These are phyloP conservation scores for Cryoendolithus antarcticus DNA, from an alignment of 2,329 filamentous ascomycete genomes.

Conservation along the genomic window DNA sequence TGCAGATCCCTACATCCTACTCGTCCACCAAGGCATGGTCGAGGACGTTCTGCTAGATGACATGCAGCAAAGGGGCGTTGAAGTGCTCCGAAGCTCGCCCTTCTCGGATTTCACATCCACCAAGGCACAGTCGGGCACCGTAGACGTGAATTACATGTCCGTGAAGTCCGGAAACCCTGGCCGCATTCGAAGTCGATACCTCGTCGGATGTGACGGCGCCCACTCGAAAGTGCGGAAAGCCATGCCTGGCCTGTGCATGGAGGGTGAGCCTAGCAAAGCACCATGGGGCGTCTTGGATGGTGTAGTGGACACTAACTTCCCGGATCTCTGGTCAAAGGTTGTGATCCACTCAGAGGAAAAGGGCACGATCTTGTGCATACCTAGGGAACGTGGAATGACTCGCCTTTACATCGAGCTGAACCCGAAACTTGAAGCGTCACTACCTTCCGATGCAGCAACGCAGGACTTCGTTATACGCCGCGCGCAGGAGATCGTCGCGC, in stretches of 20 bases:
- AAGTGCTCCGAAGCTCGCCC: slow-evolving; percentile 50
- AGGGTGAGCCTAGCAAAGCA: slow-evolving; percentile 40
- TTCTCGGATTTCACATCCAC: slow-evolving; percentile 40
- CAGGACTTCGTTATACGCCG: slow-evolving; percentile 60
- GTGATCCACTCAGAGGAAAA: slow-evolving; percentile 54
- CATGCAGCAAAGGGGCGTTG: slow-evolving; percentile 49
- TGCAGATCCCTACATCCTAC: slow-evolving; percentile 41
- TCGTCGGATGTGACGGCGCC: slow-evolving; percentile 62
- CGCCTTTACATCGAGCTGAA: slow-evolving; percentile 43
- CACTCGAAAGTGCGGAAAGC: slow-evolving; percentile 57
- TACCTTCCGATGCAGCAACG: slow-evolving; percentile 27
- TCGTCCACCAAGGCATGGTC: slow-evolving; percentile 62
- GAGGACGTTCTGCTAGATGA: slow-evolving; percentile 60
- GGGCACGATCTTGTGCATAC: slow-evolving; percentile 62
- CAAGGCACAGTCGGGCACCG: not conserved
- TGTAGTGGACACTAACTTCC: slow-evolving; percentile 58
- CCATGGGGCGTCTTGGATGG: slow-evolving; percentile 65
- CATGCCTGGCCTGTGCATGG: slow-evolving; percentile 40
- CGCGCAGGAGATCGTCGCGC: slow-evolving; percentile 37
- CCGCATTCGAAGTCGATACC: slow-evolving; percentile 46
- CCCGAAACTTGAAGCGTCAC: slow-evolving; percentile 21
- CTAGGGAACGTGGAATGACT: slow-evolving; percentile 60
- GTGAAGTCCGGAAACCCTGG: slow-evolving; percentile 24
- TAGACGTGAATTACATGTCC: slow-evolving; percentile 28
- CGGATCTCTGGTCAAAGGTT: slow-evolving; percentile 64